A percentile compares a stretch with the other conserved stretches of the same genome.
These are phyloP conservation scores for Tillandsia leiboldiana DNA, from an alignment of 176 grass and related monocot genomes.

Conservation along the genomic window DNA sequence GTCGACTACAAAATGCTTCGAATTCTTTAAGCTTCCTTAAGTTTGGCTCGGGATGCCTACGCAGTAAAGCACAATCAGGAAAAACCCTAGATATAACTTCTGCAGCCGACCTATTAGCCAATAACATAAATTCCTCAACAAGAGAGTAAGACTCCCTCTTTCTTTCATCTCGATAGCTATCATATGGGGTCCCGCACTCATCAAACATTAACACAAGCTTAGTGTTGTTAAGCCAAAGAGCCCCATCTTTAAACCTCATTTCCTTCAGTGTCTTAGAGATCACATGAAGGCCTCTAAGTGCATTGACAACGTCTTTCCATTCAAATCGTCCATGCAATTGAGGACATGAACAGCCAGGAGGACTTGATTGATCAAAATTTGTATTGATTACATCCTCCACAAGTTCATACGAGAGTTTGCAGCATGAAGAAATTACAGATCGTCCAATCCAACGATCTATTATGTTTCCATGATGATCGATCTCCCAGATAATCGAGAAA, in stretches of 20 bases:
- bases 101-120: slow-evolving; percentile 88
- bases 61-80: slow-evolving; percentile 76
- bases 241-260: slow-evolving; percentile 74
- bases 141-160: slow-evolving; percentile 57
- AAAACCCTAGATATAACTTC: slow-evolving; percentile 89
- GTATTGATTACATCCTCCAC: slow-evolving; percentile 57
- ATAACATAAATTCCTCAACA: slow-evolving; percentile 90
- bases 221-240: slow-evolving; percentile 58
- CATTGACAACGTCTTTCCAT: slow-evolving; percentile 50
- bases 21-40: slow-evolving; percentile 71
- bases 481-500: slow-evolving; percentile 90
- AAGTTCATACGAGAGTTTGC: slow-evolving; percentile 78
- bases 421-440: slow-evolving; percentile 74
- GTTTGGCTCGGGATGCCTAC: slow-evolving; percentile 86
- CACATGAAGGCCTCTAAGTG: slow-evolving; percentile 53
- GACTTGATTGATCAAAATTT: slow-evolving; percentile 27
- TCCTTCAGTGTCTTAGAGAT: slow-evolving; percentile 70
- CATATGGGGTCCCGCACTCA: slow-evolving; percentile 60
- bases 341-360: slow-evolving; percentile 30
- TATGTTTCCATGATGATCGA: slow-evolving; percentile 68
- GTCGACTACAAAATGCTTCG: slow-evolving; percentile 64
- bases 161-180: slow-evolving; percentile 50
- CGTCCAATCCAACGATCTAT: slow-evolving; percentile 74
- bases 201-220: slow-evolving; percentile 87
- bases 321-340: slow-evolving; percentile 57